Conservation (phyloP, 441 rosid species). For the Kokia cookei region DNA sequence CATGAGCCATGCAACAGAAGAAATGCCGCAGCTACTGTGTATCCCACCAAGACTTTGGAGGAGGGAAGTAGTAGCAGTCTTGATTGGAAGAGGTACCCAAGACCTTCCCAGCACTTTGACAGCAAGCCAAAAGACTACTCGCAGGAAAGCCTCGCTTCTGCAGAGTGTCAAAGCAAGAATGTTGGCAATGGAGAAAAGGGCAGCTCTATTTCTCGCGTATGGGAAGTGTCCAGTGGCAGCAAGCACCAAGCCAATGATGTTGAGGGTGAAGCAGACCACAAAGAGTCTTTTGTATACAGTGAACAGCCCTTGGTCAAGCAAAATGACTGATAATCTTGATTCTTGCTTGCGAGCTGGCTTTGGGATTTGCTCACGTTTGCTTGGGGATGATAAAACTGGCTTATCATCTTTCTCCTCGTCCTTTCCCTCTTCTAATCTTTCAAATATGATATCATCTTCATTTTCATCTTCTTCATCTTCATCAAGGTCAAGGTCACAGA, state of each 20-base stretch:
- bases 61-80: constrained; percentile 55
- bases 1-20: constrained; percentile 65
- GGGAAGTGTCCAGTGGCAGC: constrained; percentile 53
- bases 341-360: constrained; percentile 27
- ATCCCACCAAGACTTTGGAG: constrained; percentile 74
- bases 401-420: constrained; percentile 20
- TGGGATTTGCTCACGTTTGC: constrained; percentile 26
- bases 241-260: constrained; percentile 40
- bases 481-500: constrained; percentile 43
- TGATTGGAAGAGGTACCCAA: constrained; percentile 46
- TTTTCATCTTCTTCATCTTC: constrained; percentile 4
- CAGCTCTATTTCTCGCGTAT: constrained; percentile 54
- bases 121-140: constrained; percentile 50
- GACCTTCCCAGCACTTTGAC: constrained; percentile 50
- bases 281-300: constrained; percentile 71
- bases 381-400: constrained; percentile 14
- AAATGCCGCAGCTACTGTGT: constrained; percentile 71
- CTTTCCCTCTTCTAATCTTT: constrained; percentile 37
- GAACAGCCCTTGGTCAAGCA: constrained; percentile 72
- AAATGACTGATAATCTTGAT: constrained; percentile 51
- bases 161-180: constrained; percentile 59
- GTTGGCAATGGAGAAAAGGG: constrained; percentile 62
- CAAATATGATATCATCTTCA: constrained; percentile 10
- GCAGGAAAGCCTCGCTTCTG: constrained; percentile 63
- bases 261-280: constrained; percentile 30